A percentile compares a stretch with the other conserved stretches of the same genome.
Evolutionary conservation across 169 alveolate species (phyloP).

Genomic region (Cryptosporidium bovis): DNA sequence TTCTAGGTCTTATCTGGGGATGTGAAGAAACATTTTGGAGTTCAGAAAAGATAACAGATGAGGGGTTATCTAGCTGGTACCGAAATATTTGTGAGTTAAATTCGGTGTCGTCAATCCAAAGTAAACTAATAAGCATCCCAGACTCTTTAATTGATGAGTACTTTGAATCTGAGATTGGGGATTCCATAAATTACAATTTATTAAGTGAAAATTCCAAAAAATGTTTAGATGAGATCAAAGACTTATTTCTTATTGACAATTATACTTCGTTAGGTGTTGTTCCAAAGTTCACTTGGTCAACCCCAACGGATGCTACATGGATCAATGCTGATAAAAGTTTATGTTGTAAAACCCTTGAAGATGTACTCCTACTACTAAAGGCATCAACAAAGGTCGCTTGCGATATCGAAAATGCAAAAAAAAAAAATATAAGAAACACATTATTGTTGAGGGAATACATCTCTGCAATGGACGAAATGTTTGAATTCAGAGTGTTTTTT

Average conservation of each 20-base stretch:
- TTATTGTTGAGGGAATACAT: constrained; percentile 44
- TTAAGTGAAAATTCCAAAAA: constrained; percentile 14
- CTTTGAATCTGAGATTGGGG: constrained; percentile 9
- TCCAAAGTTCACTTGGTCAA: constrained; percentile 73
- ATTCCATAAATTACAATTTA: background rate
- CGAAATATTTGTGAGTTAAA: background rate
- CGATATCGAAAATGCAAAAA: constrained; percentile 28
- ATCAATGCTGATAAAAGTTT: constrained; percentile 18
- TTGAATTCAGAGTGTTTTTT: constrained; percentile 51
- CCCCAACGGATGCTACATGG: constrained; percentile 74
- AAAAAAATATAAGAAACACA: background rate
- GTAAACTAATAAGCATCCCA: constrained; percentile 25
- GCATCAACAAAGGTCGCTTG: constrained; percentile 59
- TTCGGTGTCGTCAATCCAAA: background rate
- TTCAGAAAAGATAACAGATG: background rate
- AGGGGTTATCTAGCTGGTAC: constrained; percentile 21
- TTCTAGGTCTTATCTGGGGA: constrained; percentile 54
- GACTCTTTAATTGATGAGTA: constrained; percentile 42
- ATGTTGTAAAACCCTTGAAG: constrained; percentile 37
- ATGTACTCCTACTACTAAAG: constrained; percentile 21
- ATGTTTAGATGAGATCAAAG: constrained; percentile 19
- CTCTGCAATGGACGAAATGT: constrained; percentile 23
- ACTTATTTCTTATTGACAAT: background rate
- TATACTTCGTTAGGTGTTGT: background rate
- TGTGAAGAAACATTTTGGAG: constrained; percentile 14